Evolutionary conservation across 768 basidiomycete species (phyloP), one percentile per base, ranked within the genome.

Genomic region (Hypholoma sublateritium): DNA sequence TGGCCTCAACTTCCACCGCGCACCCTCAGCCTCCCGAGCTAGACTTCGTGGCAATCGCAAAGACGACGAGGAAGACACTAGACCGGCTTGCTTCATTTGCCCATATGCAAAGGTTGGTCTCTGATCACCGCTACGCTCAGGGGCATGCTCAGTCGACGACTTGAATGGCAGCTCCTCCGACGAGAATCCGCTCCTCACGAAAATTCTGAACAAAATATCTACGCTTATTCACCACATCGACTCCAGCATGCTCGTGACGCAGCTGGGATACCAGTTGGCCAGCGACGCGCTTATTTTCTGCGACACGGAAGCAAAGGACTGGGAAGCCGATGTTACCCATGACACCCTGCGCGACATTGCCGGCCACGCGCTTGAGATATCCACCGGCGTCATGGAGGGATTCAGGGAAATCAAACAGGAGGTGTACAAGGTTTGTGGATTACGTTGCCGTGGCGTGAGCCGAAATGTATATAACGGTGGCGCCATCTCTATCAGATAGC

Each of bases 31-130:
- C 61, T 25, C 63, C 67, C 9, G 61, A 57, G 28, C 58, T 73
- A 6, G 66, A 74, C 58, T 56, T 73, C 8, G 42, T 62, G 14
- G 54, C 60, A 11, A 63, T 71, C 12, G 74, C 71, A 4, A 67
- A 65, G 42, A 64, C 64, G 9, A 75, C 73, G 1, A 61, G 70
- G 28, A 76, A 75, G 59, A 70, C 72, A 3, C 64, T 75, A n/a
- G 73, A 76, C 49, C 70, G 75, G 8, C 66, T 76, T 16, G 71
- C 70, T 4, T 73, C 74, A 11, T 76, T 73, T 54, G 69, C 66
- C 16, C 65, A 63, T 13, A 60, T 75, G 42, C 66, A 65, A 60
- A 64, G 70, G 70, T 74, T 58, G 34, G 35, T 25, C 7, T 57
- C 14, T 47, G 21, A 25, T 24, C 13, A 14, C 24, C 12, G 25